phyloP scores from a whole-genome alignment of 352 stramenopile species.

The Phytopythium cucurbitacearum region DNA sequence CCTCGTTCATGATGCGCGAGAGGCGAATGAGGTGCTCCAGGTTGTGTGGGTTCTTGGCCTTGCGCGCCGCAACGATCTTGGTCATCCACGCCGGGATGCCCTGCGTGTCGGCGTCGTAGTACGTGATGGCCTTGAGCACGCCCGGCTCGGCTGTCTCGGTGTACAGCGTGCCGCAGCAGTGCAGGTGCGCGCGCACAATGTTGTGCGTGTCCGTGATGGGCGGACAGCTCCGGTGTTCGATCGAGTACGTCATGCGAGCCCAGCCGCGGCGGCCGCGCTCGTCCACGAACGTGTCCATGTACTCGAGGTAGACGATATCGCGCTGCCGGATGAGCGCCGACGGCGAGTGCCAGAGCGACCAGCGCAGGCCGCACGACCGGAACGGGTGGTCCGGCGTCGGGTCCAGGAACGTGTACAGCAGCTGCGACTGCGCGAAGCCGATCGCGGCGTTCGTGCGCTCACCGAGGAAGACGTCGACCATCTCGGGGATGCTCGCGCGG shows the following conservation, averaged over 20 bases:
- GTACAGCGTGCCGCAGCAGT: conserved; percentile 60
- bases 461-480: conserved; percentile 56
- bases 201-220: conserved; percentile 43
- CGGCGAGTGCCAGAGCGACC: conserved; percentile 61
- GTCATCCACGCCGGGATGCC: conserved; percentile 61
- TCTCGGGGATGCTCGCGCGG: conserved; percentile 40
- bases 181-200: conserved; percentile 47
- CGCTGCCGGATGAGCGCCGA: conserved; percentile 54
- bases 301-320: conserved; percentile 63
- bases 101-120: conserved; percentile 61
- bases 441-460: conserved; percentile 57
- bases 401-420: conserved; percentile 47
- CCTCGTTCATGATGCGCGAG: conserved; percentile 44
- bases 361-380: conserved; percentile 50
- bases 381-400: conserved; percentile 39
- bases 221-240: conserved; percentile 60
- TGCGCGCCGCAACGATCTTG: conserved; percentile 47
- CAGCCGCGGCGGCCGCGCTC: conserved; percentile 50
- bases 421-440: conserved; percentile 56
- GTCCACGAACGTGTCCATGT: conserved; percentile 62
- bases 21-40: conserved; percentile 62
- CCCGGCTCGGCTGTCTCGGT: conserved; percentile 45
- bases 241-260: conserved; percentile 56
- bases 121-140: conserved; percentile 47
- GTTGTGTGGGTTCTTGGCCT: conserved; percentile 56